phyloP scores from a whole-genome alignment of 2,329 filamentous ascomycete genomes.

The Penicillium verrucosum region DNA sequence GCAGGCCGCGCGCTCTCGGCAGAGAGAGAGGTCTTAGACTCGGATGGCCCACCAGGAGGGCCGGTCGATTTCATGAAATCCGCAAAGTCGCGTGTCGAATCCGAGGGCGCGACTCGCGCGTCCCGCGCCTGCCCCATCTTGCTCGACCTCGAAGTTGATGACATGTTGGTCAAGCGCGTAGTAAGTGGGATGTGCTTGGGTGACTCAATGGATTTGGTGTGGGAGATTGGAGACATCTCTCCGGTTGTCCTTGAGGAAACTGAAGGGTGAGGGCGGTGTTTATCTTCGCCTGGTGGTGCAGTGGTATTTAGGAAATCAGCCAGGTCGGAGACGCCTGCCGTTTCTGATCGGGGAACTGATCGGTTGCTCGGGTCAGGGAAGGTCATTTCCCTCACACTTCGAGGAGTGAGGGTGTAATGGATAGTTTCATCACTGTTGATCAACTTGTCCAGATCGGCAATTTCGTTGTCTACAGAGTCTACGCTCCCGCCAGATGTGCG shows the following conservation, averaged over 20 bases:
- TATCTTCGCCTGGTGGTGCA: conserved; percentile 31
- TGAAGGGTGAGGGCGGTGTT: conserved; percentile 19
- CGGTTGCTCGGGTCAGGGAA: conserved; percentile 36
- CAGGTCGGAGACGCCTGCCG: conserved; percentile 37
- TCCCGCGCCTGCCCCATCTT: conserved; percentile 60
- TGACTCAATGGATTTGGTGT: conserved; percentile 23
- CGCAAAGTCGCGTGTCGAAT: conserved; percentile 77
- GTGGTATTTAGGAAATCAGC: conserved; percentile 40
- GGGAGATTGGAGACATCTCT: conserved; percentile 17
- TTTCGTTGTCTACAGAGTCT: conserved; percentile 49
- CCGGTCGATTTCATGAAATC: conserved; percentile 87
- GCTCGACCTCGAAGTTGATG: conserved; percentile 22
- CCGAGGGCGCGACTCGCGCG: conserved; percentile 60
- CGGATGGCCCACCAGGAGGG: conserved; percentile 43
- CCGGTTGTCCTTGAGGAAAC: conserved; percentile 20
- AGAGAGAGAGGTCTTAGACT: background rate
- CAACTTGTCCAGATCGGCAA: conserved; percentile 71
- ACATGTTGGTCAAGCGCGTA: conserved; percentile 8
- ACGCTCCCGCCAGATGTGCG: conserved; percentile 27
- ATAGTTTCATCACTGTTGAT: conserved; percentile 80
- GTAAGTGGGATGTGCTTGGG: conserved; percentile 27
- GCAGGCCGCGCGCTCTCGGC: conserved; percentile 6
- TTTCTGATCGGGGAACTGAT: conserved; percentile 32
- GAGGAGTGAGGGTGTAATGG: conserved; percentile 76
- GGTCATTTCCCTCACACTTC: conserved; percentile 73